Base-by-base conservation (phyloP, 164 flowering plant genomes). In the Dillenia suffruticosa region DNA sequence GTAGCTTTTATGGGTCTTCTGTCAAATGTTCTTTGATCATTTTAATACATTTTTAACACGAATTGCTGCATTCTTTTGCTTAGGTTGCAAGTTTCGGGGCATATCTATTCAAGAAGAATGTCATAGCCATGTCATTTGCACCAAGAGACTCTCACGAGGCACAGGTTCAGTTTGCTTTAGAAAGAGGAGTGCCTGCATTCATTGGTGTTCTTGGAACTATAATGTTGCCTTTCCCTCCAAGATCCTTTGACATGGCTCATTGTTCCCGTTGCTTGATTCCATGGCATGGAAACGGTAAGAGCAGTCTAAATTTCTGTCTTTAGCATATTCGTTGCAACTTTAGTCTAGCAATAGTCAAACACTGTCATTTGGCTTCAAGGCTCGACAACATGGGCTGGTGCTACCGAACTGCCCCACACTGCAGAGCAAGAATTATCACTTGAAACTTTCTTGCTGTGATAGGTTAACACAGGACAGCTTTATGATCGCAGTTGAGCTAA, bases 101-200 rank as follows among this genome's bases (percentile, higher is more conserved):
- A 16, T 78, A 81, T 60, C 65, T 81, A 52, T 71, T 76, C 59
- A 81, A 74, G 54, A 78, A 62, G 53, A 81, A 81, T 68, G 82
- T 81, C 13, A 32, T 81, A 59, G 68, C 82, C 32, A 81, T 81
- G 82, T 81, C 85, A 61, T 79, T 81, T 70, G 82, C 85, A 44
- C 85, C 85, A 46, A 72, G 79, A 68, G 82, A 81, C 54, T 79
- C 85, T 58, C 81, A 81, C 62, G 82, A 76, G 67, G 80, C 81
- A 45, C 79, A 77, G 56, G 79, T 76, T 64, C 82, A 81, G 40
- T 78, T 81, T 75, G 81, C 84, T 57, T 48, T 77, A 19, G 83
- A 77, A 63, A 75, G 84, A 71, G 84, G 84, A 62, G 84, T 81
- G 26, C 84, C 84, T 9, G 82, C 80, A 9, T 64, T 78, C 48